Conservation (phyloP, 768 basidiomycete genomes). For the Russula griseocarnosa region DNA sequence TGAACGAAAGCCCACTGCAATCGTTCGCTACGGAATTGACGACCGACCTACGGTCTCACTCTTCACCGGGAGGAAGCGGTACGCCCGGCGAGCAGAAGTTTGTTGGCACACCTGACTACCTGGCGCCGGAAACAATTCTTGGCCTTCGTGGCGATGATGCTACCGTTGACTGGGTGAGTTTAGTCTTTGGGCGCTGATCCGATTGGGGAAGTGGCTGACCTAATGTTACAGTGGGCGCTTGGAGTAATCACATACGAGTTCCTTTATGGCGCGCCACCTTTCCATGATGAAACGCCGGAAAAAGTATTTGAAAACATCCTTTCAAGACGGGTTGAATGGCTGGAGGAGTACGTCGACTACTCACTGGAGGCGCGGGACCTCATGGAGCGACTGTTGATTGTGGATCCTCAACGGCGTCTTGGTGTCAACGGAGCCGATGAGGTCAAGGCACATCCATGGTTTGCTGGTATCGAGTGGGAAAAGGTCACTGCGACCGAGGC, state of each 20-base stretch:
- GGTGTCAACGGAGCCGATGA: conserved; percentile 87
- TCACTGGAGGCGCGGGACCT: conserved; percentile 86
- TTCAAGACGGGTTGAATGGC: conserved; percentile 92
- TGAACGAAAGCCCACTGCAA: conserved; percentile 71
- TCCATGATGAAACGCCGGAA: conserved; percentile 95
- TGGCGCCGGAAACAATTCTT: conserved; percentile 92
- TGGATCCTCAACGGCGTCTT: conserved; percentile 73
- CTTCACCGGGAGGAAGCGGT: conserved; percentile 47
- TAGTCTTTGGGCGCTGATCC: conserved; percentile 22
- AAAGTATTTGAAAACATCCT: conserved; percentile 98
- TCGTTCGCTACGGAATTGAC: conserved; percentile 85
- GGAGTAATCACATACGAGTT: conserved; percentile 99
- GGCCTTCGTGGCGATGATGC: conserved; percentile 93
- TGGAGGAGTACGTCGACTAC: conserved; percentile 87
- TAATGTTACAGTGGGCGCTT: conserved; percentile 78
- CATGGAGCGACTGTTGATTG: conserved; percentile 79
- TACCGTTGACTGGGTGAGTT: conserved; percentile 91
- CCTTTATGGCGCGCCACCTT: conserved; percentile 93
- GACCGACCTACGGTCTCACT: conserved; percentile 77
- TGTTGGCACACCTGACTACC: conserved; percentile 96
- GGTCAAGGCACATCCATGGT: conserved; percentile 89
- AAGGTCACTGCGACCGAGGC: conserved; percentile 84
- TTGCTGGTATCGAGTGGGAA: conserved; percentile 89
- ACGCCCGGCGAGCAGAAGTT: conserved; percentile 89
- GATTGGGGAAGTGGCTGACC: conserved; percentile 17